A percentile compares a stretch with the other conserved stretches of the same genome.
phyloP scores from a whole-genome alignment of 2,329 filamentous ascomycete genomes.

The Lecanicillium sp. region DNA sequence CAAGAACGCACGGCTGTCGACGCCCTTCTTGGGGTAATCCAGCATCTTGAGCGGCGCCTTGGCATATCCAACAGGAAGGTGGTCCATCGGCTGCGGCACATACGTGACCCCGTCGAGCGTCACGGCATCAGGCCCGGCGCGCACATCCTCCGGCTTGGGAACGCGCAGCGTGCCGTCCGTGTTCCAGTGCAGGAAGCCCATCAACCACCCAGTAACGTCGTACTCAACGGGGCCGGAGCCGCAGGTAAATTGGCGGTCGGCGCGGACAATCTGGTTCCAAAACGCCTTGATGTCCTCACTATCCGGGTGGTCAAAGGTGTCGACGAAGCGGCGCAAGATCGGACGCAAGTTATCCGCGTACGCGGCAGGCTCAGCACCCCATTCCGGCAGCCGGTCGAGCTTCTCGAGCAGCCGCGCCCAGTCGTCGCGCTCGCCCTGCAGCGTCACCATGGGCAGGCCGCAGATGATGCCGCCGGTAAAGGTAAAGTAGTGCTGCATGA shows the following conservation, averaged over 20 bases:
- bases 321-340: conserved; percentile 36
- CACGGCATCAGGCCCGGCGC: conserved; percentile 7
- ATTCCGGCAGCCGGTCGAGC: conserved; percentile 33
- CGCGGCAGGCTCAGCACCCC: conserved; percentile 32
- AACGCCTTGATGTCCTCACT: conserved; percentile 27
- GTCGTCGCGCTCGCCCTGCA: conserved; percentile 29
- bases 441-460: conserved; percentile 33
- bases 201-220: conserved; percentile 39
- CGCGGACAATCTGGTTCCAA: conserved; percentile 34
- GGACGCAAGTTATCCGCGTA: conserved; percentile 33
- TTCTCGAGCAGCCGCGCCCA: conserved; percentile 32
- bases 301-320: conserved; percentile 31
- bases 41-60: conserved; percentile 30
- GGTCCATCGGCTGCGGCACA: conserved; percentile 15
- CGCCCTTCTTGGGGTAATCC: conserved; percentile 18
- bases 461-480: conserved; percentile 29
- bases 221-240: conserved; percentile 23
- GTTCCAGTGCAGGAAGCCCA: conserved; percentile 38
- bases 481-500: conserved; percentile 31
- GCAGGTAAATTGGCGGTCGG: conserved; percentile 21
- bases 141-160: conserved; percentile 7
- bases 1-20: conserved; percentile 24
- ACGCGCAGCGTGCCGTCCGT: conserved; percentile 21
- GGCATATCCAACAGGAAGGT: conserved; percentile 30
- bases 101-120: conserved; percentile 24